A percentile compares a stretch with the other conserved stretches of the same genome.
Conservation (phyloP, 495 filamentous ascomycete species). For the Aspergillus indologenus region DNA sequence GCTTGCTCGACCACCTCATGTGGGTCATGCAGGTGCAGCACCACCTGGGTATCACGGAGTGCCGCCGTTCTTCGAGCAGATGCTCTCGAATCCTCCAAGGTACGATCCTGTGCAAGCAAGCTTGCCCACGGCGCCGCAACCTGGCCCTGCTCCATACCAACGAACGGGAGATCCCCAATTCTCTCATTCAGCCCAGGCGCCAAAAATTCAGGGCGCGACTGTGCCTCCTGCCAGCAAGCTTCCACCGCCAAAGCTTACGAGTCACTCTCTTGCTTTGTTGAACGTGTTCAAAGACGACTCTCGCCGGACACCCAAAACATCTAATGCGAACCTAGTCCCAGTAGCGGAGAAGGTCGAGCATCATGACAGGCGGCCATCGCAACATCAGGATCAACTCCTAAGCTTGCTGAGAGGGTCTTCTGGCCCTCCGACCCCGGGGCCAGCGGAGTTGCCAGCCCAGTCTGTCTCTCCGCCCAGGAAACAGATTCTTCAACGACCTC, state of each 20-base stretch:
- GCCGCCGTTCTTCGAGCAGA: constrained; percentile 17
- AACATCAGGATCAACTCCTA: constrained; percentile 42
- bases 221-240: constrained; percentile 56
- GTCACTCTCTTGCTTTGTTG: constrained; percentile 61
- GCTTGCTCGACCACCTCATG: constrained; percentile 13
- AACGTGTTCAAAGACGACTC: constrained; percentile 58
- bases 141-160: constrained; percentile 48
- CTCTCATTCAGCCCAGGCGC: constrained; percentile 37
- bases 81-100: constrained; percentile 12
- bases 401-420: constrained; percentile 34
- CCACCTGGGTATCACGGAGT: constrained; percentile 16
- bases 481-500: constrained; percentile 40
- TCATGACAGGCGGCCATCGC: constrained; percentile 29
- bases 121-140: constrained; percentile 14
- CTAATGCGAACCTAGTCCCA: constrained; percentile 30
- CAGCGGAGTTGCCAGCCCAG: constrained; percentile 35
- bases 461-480: constrained; percentile 26
- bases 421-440: constrained; percentile 19
- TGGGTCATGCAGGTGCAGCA: constrained; percentile 15
- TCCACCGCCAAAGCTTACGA: constrained; percentile 59
- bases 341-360: constrained; percentile 19
- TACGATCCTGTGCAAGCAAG: constrained; percentile 14
- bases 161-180: constrained; percentile 52
- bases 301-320: constrained; percentile 30
- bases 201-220: constrained; percentile 41